Evolutionary conservation across 441 rosid species (phyloP).

Genomic region (Pelargonium citronellum): DNA sequence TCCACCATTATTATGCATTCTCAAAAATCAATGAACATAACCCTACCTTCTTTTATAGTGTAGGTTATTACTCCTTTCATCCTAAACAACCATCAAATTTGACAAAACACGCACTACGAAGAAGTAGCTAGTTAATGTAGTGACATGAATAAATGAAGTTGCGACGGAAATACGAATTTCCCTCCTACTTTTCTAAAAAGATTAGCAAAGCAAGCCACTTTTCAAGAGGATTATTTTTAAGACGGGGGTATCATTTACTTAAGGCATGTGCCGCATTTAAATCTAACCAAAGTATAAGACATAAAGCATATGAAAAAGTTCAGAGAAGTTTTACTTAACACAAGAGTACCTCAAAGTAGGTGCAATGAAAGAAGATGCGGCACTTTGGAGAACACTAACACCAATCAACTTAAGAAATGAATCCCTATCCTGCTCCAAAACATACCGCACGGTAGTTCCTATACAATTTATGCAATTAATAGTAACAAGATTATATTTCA

Average conservation of each 20-base stretch:
- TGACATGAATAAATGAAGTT: background rate
- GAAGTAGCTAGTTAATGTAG: background rate
- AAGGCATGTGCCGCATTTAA: background rate
- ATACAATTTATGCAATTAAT: conserved; percentile 20
- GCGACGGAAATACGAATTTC: background rate
- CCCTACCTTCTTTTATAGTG: background rate
- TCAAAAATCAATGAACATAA: background rate
- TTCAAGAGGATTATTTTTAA: background rate
- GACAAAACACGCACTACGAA: background rate
- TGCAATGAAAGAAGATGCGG: conserved; percentile 84
- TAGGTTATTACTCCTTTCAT: conserved; percentile 2
- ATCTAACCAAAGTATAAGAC: background rate
- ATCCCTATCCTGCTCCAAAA: conserved; percentile 90
- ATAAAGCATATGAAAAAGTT: background rate
- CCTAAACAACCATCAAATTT: conserved; percentile 4
- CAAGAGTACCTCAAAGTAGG: conserved; percentile 74
- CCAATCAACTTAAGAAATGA: conserved; percentile 82
- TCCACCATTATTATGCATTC: background rate
- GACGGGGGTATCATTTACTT: background rate
- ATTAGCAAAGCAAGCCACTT: background rate
- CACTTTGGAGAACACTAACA: conserved; percentile 88
- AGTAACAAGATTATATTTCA: conserved; percentile 18
- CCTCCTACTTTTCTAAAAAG: background rate
- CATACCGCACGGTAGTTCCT: conserved; percentile 97
- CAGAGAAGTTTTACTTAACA: background rate